These are phyloP conservation scores for Brassica nigra DNA, from an alignment of 345 rosid genomes.

Conservation along the genomic window DNA sequence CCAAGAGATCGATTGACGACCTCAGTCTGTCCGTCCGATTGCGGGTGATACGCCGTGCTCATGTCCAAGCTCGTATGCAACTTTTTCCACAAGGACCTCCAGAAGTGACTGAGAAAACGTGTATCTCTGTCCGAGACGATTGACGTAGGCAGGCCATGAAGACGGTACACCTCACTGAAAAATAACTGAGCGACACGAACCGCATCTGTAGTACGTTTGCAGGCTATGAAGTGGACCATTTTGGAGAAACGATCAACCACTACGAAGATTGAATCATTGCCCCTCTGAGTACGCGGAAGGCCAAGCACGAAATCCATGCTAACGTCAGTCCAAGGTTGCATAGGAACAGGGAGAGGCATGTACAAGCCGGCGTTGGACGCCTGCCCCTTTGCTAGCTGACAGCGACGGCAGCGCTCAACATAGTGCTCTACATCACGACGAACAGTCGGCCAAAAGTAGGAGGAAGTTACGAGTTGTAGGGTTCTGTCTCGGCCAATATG, in stretches of 20 bases:
- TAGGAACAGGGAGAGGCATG: not conserved
- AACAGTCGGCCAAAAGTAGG: not conserved
- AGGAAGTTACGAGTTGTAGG: not conserved
- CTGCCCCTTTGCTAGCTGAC: not conserved
- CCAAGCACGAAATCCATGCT: not conserved
- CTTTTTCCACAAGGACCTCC: not conserved
- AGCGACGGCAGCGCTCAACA: not conserved
- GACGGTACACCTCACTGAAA: not conserved
- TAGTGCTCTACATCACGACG: not conserved
- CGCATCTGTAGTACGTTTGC: not conserved
- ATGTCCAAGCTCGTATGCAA: not conserved
- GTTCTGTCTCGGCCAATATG: not conserved
- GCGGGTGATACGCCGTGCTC: not conserved
- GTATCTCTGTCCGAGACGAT: not conserved
- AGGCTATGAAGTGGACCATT: not conserved
- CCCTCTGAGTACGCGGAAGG: not conserved
- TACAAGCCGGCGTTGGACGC: not conserved
- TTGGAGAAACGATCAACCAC: not conserved
- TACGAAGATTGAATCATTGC: not conserved
- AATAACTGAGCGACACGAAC: not conserved
- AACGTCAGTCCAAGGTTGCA: not conserved
- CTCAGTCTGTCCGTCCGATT: not conserved
- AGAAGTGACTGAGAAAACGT: not conserved
- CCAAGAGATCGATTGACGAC: not conserved
- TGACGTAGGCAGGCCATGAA: not conserved